Conservation (phyloP, 2,329 filamentous ascomycete genomes). For the Aspergillus fumigatus region DNA sequence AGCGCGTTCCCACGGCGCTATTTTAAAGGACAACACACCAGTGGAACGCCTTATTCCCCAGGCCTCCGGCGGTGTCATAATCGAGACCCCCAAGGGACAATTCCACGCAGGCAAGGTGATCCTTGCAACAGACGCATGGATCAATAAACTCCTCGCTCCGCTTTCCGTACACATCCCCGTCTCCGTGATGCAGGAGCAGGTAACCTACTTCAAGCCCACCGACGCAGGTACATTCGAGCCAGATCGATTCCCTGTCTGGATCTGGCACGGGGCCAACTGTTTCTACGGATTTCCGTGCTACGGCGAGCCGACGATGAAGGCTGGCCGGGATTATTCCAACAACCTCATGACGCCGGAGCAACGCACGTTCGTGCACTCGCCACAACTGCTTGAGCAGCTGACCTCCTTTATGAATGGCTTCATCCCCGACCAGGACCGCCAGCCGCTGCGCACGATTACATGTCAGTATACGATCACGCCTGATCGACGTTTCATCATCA, state of each 20-base stretch:
- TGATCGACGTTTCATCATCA: conserved; percentile 24
- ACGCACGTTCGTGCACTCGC: conserved; percentile 26
- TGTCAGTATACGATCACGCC: conserved; percentile 28
- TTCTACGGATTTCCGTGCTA: conserved; percentile 25
- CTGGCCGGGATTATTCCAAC: conserved; percentile 18
- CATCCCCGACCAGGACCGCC: conserved; percentile 19
- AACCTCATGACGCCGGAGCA: conserved; percentile 25
- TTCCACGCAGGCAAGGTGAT: conserved; percentile 20
- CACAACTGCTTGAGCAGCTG: conserved; percentile 17
- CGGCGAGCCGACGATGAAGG: conserved; percentile 28
- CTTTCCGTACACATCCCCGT: conserved; percentile 20
- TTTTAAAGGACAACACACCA: conserved; percentile 19
- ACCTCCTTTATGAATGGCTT: conserved; percentile 16
- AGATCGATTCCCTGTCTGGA: conserved; percentile 23
- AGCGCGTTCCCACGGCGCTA: conserved; percentile 18
- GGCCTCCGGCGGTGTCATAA: conserved; percentile 9
- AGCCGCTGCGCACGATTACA: conserved; percentile 23
- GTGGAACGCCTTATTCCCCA: conserved; percentile 18
- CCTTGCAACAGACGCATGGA: conserved; percentile 24
- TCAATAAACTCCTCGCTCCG: conserved; percentile 20
- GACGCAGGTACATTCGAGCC: conserved; percentile 12
- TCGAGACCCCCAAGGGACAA: conserved; percentile 19
- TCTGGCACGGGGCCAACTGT: conserved; percentile 16
- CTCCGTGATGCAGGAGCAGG: conserved; percentile 24
- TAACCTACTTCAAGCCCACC: conserved; percentile 25